Base-by-base conservation (phyloP, 208 protist genomes). In the Leishmania lainsoni region DNA sequence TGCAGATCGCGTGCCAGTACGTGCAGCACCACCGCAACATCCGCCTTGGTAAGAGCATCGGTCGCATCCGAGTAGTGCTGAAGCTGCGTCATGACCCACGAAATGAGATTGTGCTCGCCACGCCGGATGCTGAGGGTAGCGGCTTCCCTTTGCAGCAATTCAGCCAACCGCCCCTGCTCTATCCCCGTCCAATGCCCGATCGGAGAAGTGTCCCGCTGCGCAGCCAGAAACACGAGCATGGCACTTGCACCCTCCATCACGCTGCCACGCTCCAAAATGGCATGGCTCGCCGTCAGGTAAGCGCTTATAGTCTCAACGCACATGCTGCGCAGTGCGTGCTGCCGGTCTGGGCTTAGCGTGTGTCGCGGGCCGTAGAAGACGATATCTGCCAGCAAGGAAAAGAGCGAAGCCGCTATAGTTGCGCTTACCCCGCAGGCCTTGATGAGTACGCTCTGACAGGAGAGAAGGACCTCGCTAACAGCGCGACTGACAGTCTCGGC, bases 381-480 rank as follows among this genome's bases (percentile, higher is more conserved):
- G 32, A 91, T 75, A 77, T 97, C 91, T 32, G 86, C 86, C 35
- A 92, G 42, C 45, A 96, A 70, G 51, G 86, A 80, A 12, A 95
- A 89, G 17, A 93, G 73, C 0, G 89, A 66, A 9, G 89, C 85
- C 6, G 91, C 88, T 4, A 94, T 84, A 0, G 93, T 90, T 6
- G 94, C 89, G 69, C 93, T 94, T 51, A 77, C 72, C 20, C 85
- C 56, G 73, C 83, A 87, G 20, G 69, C 82, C 42, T 14, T 39
- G 42, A 78, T 77, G 26, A 94, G 79, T 5, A 74, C 76, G 10
- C 61, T 12, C 48, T 51, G 66, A 35, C 73, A 70, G 3, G 59
- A 58, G 29, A 86, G 79, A n/a, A 93, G 42, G 45, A 59, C 82
- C 3, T 77, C 65, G 42, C 73, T 80, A 54, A 89, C 74, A 35